Conservation (phyloP, 176 grass and related monocot species). For the Eragrostis curvula region DNA sequence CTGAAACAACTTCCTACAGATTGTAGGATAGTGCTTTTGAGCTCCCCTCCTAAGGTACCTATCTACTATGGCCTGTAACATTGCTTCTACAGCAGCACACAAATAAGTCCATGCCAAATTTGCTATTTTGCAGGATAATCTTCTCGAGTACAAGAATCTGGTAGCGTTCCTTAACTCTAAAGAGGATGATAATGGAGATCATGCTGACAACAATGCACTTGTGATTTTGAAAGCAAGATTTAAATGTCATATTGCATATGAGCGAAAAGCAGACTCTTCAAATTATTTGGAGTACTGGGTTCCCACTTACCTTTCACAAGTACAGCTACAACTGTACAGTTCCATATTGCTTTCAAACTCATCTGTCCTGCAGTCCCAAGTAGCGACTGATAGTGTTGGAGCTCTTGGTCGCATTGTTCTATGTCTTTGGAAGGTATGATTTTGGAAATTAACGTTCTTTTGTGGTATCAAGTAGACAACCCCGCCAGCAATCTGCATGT, state of each 20-base stretch:
- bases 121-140: conserved; percentile 74
- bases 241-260: conserved; percentile 61
- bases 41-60: conserved; percentile 63
- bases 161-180: conserved; percentile 70
- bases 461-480: conserved; percentile 27
- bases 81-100: conserved; percentile 18
- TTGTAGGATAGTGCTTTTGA: conserved; percentile 82
- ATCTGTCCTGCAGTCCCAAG: conserved; percentile 61
- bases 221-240: conserved; percentile 62
- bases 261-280: conserved; percentile 59
- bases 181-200: conserved; percentile 18
- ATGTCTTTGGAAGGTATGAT: conserved; percentile 71
- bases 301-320: conserved; percentile 71
- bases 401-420: conserved; percentile 58
- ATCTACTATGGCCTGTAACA: conserved; percentile 9
- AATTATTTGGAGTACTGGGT: conserved; percentile 86
- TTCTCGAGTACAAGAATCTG: conserved; percentile 61
- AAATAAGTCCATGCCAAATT: conserved; percentile 37
- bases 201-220: conserved; percentile 44
- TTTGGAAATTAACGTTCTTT: conserved; percentile 11
- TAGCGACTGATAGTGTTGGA: conserved; percentile 53
- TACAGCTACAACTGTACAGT: conserved; percentile 78
- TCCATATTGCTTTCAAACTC: conserved; percentile 61
- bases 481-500: conserved; percentile 22
- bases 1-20: conserved; percentile 64